phyloP scores from a whole-genome alignment of 306 rosid species.

The Vicia sativa region DNA sequence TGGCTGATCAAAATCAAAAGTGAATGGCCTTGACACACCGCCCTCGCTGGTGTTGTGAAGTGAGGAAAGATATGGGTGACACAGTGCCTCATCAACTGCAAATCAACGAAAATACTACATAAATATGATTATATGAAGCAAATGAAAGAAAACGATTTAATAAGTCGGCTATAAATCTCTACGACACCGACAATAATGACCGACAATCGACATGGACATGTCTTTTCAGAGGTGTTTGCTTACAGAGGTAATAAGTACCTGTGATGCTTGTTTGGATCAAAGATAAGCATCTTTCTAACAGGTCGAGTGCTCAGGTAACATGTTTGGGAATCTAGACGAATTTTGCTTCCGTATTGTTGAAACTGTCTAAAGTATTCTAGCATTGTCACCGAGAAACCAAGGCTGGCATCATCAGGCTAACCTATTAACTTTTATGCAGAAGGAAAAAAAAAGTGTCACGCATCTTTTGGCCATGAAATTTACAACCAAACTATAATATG shows the following conservation, averaged over 20 bases:
- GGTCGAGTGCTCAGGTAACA: conserved; percentile 83
- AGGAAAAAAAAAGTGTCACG: conserved; percentile 43
- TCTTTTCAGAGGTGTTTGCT: not conserved
- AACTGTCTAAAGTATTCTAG: conserved; percentile 92
- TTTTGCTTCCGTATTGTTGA: conserved; percentile 91
- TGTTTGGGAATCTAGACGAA: conserved; percentile 80
- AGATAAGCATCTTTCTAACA: conserved; percentile 94
- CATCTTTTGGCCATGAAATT: conserved; percentile 28
- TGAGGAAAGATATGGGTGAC: conserved; percentile 81
- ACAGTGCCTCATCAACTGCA: conserved; percentile 93
- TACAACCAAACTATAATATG: conserved; percentile 13
- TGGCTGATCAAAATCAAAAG: conserved; percentile 90
- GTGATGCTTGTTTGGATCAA: conserved; percentile 92
- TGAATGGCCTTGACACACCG: conserved; percentile 80
- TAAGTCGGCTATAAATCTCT: no score
- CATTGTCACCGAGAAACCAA: conserved; percentile 97
- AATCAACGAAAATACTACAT: conserved; percentile 25
- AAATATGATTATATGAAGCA: conserved; percentile 1
- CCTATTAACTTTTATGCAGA: conserved; percentile 76
- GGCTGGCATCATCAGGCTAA: conserved; percentile 94
- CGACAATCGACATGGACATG: no score
- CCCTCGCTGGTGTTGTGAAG: conserved; percentile 85
- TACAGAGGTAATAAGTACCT: conserved; percentile 49
- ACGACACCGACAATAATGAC: no score
- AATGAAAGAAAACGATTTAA: no score